A percentile compares a stretch with the other conserved stretches of the same genome.
These are phyloP conservation scores for Gracilaria domingensis DNA, from an alignment of 23 red algal species.

Conservation along the genomic window DNA sequence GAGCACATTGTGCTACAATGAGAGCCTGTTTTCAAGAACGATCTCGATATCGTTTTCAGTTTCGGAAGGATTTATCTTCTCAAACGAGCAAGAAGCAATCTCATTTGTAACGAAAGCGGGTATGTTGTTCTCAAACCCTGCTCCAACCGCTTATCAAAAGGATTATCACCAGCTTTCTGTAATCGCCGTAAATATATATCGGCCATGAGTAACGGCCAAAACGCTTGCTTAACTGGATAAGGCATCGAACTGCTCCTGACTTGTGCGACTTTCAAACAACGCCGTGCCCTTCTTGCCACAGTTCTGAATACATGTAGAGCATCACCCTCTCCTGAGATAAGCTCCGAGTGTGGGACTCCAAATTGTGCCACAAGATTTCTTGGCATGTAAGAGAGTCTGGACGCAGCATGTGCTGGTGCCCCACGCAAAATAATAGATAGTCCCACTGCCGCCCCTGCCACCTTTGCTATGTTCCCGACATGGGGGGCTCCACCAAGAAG, in stretches of 20 bases:
- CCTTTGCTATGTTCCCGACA: slow-evolving; percentile 7
- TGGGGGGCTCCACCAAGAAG: slow-evolving; percentile 30
- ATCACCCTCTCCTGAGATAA: slow-evolving; percentile 22
- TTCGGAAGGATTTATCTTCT: neutral
- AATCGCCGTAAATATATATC: slow-evolving; percentile 54
- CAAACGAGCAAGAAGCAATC: slow-evolving; percentile 40
- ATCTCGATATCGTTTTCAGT: neutral
- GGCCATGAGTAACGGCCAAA: slow-evolving; percentile 60
- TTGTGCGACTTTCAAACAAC: slow-evolving; percentile 20
- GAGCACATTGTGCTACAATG: too few species aligned
- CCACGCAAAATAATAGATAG: slow-evolving; percentile 73
- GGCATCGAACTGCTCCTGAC: slow-evolving; percentile 9
- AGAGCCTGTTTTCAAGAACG: too few species aligned
- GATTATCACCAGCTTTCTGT: slow-evolving; percentile 50
- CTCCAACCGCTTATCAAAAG: slow-evolving; percentile 49
- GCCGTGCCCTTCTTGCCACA: slow-evolving; percentile 44
- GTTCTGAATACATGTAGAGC: slow-evolving; percentile 32
- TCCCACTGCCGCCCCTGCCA: slow-evolving; percentile 51
- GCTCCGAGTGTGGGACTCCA: slow-evolving; percentile 20
- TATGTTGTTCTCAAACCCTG: slow-evolving; percentile 49
- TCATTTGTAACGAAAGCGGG: slow-evolving; percentile 44
- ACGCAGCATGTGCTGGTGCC: slow-evolving; percentile 52
- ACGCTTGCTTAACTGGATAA: slow-evolving; percentile 14
- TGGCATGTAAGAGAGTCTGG: slow-evolving; percentile 73
- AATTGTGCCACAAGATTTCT: slow-evolving; percentile 31